These are phyloP conservation scores for Gymnopus androsaceus DNA, from an alignment of 1,284 basidiomycete species.

Conservation along the genomic window DNA sequence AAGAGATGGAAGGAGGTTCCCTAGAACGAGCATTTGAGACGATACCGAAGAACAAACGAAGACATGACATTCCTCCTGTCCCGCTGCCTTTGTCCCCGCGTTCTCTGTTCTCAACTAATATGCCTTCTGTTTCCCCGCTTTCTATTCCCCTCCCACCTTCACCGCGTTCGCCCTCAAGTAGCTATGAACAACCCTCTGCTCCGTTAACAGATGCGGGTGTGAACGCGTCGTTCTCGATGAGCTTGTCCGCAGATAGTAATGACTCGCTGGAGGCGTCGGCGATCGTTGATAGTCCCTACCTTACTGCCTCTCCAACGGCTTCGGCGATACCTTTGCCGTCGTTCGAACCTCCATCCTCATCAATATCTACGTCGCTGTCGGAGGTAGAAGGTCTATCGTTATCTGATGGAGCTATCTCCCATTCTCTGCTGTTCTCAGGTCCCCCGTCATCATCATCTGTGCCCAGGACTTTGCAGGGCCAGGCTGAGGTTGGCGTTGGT, in stretches of 20 bases:
- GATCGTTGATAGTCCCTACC: not conserved
- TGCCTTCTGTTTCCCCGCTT: not conserved
- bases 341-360: not conserved
- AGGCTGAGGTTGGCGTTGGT: no score
- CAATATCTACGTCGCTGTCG: not conserved
- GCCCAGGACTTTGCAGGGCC: not conserved
- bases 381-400: not conserved
- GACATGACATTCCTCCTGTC: not conserved
- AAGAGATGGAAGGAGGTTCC: no score
- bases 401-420: no score
- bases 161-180: not conserved
- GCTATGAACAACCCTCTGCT: no score
- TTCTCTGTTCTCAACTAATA: not conserved
- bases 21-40: no score
- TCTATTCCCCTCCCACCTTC: not conserved
- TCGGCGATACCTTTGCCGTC: not conserved
- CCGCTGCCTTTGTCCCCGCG: not conserved
- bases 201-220: no score
- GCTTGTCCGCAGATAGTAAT: not conserved
- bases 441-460: not conserved
- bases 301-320: not conserved
- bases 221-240: no score
- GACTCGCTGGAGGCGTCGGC: no score
- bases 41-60: not conserved
- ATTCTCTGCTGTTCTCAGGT: no score